phyloP scores from a whole-genome alignment of 352 stramenopile species.

The Globisporangium paddicum region DNA sequence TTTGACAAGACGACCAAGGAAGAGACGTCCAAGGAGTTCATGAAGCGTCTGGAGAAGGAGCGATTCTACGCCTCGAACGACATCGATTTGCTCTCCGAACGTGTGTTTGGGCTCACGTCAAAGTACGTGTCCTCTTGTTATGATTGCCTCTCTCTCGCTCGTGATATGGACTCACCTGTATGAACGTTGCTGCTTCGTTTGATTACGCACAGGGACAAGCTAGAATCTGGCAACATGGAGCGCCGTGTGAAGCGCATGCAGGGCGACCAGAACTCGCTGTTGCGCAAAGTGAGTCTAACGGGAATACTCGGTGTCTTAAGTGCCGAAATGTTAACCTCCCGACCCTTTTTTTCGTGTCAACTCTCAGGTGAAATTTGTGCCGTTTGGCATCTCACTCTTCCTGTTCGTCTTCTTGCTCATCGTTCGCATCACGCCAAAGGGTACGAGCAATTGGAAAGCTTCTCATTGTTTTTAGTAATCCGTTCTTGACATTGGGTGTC shows the following conservation, averaged over 20 bases:
- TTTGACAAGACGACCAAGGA: conserved; percentile 90
- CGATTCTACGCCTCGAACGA: conserved; percentile 80
- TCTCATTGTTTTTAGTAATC: too few relatives aligned
- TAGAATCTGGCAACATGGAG: conserved; percentile 87
- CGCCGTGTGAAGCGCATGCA: conserved; percentile 76
- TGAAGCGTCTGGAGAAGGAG: conserved; percentile 74
- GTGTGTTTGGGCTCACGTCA: conserved; percentile 74
- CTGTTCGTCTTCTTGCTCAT: conserved; percentile 74
- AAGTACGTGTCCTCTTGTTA: conserved; percentile 46
- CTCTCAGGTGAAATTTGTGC: conserved; percentile 74
- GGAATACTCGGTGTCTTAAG: not conserved
- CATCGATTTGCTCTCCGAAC: conserved; percentile 72
- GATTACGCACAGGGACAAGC: conserved; percentile 50
- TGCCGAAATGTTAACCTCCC: too few relatives aligned
- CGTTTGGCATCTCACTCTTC: conserved; percentile 60
- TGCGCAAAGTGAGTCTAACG: conserved; percentile 56
- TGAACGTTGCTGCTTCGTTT: conserved; percentile 4
- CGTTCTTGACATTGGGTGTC: not conserved
- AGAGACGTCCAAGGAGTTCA: conserved; percentile 64
- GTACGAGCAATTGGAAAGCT: conserved; percentile 14
- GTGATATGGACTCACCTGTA: not conserved
- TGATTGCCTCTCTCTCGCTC: conserved; percentile 9
- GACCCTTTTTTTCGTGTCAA: not conserved
- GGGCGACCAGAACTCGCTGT: conserved; percentile 74
- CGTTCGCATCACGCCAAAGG: conserved; percentile 71